These are phyloP conservation scores for Candida piceae DNA, from an alignment of 805 yeast species.

Conservation along the genomic window DNA sequence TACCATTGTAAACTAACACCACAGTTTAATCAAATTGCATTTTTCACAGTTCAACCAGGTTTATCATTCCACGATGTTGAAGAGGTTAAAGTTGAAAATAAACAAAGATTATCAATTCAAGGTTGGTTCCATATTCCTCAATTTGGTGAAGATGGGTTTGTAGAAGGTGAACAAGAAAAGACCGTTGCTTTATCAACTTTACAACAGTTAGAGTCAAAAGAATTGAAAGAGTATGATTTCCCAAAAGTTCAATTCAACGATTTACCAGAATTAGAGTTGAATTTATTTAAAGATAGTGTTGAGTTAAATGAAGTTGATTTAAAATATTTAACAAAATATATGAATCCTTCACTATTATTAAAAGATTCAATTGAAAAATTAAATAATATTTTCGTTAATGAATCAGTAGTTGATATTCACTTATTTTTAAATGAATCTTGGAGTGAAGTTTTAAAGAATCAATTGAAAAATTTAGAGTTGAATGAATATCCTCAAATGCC, in stretches of 20 bases:
- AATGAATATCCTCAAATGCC: slow-evolving; percentile 54
- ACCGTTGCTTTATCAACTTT: slow-evolving; percentile 72
- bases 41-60: slow-evolving; percentile 95
- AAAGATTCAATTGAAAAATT: slow-evolving; percentile 37
- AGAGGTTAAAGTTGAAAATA: slow-evolving; percentile 80
- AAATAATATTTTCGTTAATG: slow-evolving; percentile 51
- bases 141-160: slow-evolving; percentile 79
- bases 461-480: slow-evolving; percentile 55
- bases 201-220: slow-evolving; percentile 72
- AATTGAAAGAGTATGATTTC: slow-evolving; percentile 72
- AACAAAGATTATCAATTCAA: slow-evolving; percentile 85
- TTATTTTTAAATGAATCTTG: slow-evolving; percentile 56
- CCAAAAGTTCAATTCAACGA: slow-evolving; percentile 50
- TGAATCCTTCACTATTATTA: slow-evolving; percentile 50
- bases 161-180: slow-evolving; percentile 75
- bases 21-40: slow-evolving; percentile 92
- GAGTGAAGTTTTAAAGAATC: slow-evolving; percentile 40
- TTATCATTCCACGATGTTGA: slow-evolving; percentile 96
- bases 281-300: slow-evolving; percentile 22
- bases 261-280: slow-evolving; percentile 19
- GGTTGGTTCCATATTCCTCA: slow-evolving; percentile 99
- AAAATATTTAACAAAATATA: slow-evolving; percentile 44
- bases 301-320: slow-evolving; percentile 38
- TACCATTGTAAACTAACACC: slow-evolving; percentile 68
- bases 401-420: slow-evolving; percentile 63